Percentiles rank a stretch among this genome's conserved stretches.
These are phyloP conservation scores for Backusella sp. DNA, from an alignment of 192 early-diverging fungal species.

Conservation along the genomic window DNA sequence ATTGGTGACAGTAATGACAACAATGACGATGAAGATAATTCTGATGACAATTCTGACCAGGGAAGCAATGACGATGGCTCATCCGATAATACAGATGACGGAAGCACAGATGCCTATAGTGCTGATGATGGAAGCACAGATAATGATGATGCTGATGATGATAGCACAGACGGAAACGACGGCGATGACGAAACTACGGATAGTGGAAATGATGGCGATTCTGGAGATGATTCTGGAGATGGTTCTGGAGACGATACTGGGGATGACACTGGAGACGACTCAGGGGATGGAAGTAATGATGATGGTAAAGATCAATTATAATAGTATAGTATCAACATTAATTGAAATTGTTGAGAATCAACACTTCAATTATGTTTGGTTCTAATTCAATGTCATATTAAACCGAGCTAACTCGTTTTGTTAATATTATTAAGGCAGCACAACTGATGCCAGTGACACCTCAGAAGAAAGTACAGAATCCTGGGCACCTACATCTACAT, in stretches of 20 bases:
- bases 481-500: neutral
- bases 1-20: neutral
- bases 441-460: neutral
- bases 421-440: neutral
- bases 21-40: neutral
- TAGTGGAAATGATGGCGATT: too few species aligned
- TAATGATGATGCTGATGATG: neutral
- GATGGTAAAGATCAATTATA: neutral
- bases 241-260: too few species aligned
- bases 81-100: neutral
- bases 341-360: neutral
- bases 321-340: neutral
- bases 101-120: neutral
- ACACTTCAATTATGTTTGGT: neutral
- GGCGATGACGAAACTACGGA: too few species aligned
- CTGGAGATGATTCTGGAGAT: too few species aligned
- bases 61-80: neutral
- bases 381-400: neutral
- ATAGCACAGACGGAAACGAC: neutral
- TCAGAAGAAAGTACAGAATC: neutral
- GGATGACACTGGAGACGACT: too few species aligned
- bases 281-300: neutral
- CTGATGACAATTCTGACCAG: neutral
- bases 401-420: neutral
- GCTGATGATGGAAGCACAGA: neutral